Evolutionary conservation across 768 basidiomycete genomes (phyloP), one percentile per base, ranked within the genome.

Genomic region (Lactifluus subvellereus): DNA sequence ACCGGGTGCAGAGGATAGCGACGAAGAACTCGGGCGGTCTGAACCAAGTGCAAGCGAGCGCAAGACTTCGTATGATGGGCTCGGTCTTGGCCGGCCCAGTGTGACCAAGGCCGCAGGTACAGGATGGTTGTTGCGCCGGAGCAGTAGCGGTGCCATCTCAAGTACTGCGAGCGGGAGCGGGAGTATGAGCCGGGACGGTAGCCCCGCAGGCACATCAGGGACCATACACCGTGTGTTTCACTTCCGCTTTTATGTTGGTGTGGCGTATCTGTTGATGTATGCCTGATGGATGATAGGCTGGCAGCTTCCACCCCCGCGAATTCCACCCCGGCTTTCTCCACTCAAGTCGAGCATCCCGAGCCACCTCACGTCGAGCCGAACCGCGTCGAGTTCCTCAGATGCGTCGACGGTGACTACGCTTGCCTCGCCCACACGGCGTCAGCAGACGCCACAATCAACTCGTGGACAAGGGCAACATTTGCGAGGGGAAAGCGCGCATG

Each of bases 111-210:
- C 59, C 1, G 65, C 66, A 5, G 77, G 81, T 33, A 77, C 82
- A 52, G 77, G 80, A 45, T 87, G 84, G 84, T 71, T 91, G 35
- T 82, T 87, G 80, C 81, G 90, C 13, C 79, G 90, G 64, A 90
- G 85, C 60, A 91, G 89, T 69, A 91, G 89, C 66, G 89, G 89
- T 14, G 86, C 87, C 1, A 89, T 90, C 69, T 91, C 89, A 11
- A 87, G 32, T 51, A 20, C 65, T 4, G 58, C 56, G 48, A 60
- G 83, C 66, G 84, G 87, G 20, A 88, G 88, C 67, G 88, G 91
- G 35, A 62, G 37, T 30, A 33, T 56, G 27, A 80, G 65, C 78
- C 30, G 75, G 78, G 16, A 84, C 81, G 35, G 76, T 81, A 42
- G 73, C 77, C 50, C 82, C 77, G 40, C 42, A 27, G 73, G 66